Evolutionary conservation across 2,329 filamentous ascomycete species (phyloP), one percentile per base, ranked within the genome.

Genomic region (Chaetothyriales sp.): DNA sequence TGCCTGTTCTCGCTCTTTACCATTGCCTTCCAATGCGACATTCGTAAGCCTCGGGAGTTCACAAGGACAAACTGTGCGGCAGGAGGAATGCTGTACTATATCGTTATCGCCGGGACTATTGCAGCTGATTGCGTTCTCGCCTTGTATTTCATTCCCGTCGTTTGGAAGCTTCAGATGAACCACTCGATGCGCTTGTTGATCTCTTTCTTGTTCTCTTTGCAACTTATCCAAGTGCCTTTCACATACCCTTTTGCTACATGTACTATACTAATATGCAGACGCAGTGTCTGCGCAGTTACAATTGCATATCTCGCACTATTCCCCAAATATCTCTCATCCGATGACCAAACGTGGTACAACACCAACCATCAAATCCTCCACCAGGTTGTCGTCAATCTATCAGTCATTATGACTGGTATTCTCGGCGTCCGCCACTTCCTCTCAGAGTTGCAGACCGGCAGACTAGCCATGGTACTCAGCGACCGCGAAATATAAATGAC

Each of bases 91-190:
- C 18, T 62, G 1, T 37, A 57, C 2, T 62, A 63, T 37, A 54
- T 54, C 2, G 53, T 63, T 20, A 48, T 45, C 6, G 45, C 51
- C 10, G 18, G 55, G 18, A 59, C 60, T 28, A 57, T 62, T 22
- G 44, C 59, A 22, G 60, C 52, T 19, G 61, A 63, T 22, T 47
- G 54, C 1, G 29, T 54, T 15, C 51, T 62, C 20, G 47, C 56
- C 19, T 20, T 54, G n/a, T 44, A 53, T 7, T 58, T 60, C 2
- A 61, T 63, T 49, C 47, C 59, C 7, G 61, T 62, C 56, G 59
- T 63, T 54, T 56, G 50, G 13, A 57, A 60, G 44, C 59, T 64
- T 8, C 61, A 62, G 40, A 54, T 63, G 54, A 49, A 22, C 18
- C 47, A 18, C 44, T 6, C 44, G 8, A 58, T 59, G 48, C 54